Evolutionary conservation across 495 filamentous ascomycete genomes (phyloP), one percentile per base, ranked within the genome.

Genomic region (Lasiosphaeria hispida): DNA sequence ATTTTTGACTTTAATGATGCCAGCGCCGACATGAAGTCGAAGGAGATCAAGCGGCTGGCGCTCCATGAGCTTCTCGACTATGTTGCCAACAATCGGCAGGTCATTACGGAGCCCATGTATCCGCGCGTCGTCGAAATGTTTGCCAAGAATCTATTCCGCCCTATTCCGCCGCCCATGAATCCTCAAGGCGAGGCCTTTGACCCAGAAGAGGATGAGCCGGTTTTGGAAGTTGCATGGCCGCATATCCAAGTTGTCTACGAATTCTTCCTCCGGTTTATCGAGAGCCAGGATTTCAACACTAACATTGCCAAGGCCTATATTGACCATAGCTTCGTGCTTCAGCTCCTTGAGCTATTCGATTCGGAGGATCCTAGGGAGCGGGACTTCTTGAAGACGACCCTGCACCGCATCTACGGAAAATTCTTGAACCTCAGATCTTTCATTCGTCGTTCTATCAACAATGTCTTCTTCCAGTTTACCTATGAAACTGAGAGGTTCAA

Each of bases 1-100:
- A 99, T 99, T 63, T 99, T 99, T 67, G 94, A 99, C 73, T 99
- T 99, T 77, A 99, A 97, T 72, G 94, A 99, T 68, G 91, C 95
- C 39, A 95, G 90, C 59, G 92, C 87, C 52, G 94, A 99, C 66
- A 97, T 97, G 93, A 97, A 97, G 72, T 96, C 93, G n/a, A 99
- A 99, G 73, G 94, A 99, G 75, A 97, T 99, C 80, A 99, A 99
- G 81, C 85, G 94, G 63, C 75, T 99, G 67, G 95, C 94, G 45
- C 83, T 99, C 41, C 94, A 99, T 67, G 94, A 99, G 68, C 82
- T 99, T 33, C 80, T 99, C 48, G 94, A 99, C 70, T 99, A 99
- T 67, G 93, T 99, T 49, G 93, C 94, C 63, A 97, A 97, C 72
- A 99, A 99, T 67, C 85, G 94, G 39, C 92, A 95, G 62, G 94